phyloP scores from a whole-genome alignment of 2,329 filamentous ascomycete species.

The Myriangium duriaei region DNA sequence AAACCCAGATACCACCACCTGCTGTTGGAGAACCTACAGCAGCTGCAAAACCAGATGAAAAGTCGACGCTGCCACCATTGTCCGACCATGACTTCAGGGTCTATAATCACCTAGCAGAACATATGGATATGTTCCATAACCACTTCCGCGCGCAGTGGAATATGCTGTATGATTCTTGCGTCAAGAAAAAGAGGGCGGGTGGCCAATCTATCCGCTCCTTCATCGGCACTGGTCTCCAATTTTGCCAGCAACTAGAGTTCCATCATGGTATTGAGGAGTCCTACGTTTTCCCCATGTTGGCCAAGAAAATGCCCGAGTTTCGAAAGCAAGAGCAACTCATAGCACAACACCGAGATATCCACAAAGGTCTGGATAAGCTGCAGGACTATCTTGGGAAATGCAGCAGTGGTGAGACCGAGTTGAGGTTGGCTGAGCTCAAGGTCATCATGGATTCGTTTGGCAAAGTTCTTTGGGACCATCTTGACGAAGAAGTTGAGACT shows the following conservation, averaged over 20 bases:
- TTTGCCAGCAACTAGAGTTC: conserved; percentile 55
- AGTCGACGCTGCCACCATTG: conserved; percentile 51
- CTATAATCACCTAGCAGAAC: conserved; percentile 62
- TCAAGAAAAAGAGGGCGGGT: conserved; percentile 44
- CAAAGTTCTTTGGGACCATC: conserved; percentile 64
- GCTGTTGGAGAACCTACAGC: too few relatives aligned
- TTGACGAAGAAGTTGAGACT: conserved; percentile 71
- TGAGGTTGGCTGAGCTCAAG: conserved; percentile 48
- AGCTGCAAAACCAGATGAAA: too few relatives aligned
- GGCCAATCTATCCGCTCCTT: conserved; percentile 58
- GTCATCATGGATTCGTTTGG: conserved; percentile 67
- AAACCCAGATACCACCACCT: too few relatives aligned
- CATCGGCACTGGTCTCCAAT: conserved; percentile 53
- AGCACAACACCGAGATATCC: conserved; percentile 66
- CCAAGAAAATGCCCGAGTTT: conserved; percentile 69
- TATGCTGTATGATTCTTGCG: conserved; percentile 54
- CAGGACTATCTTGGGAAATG: conserved; percentile 21
- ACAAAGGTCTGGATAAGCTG: conserved; percentile 39
- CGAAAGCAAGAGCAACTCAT: conserved; percentile 51
- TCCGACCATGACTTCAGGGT: conserved; percentile 52
- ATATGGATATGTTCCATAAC: conserved; percentile 66
- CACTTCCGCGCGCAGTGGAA: conserved; percentile 68
- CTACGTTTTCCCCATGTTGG: conserved; percentile 68
- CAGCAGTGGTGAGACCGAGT: conserved; percentile 47
- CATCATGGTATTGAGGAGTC: conserved; percentile 79